Evolutionary conservation across 371 early-diverging fungal species (phyloP), one percentile per base, ranked within the genome.

Genomic region (Choanephora cucurbitarum): DNA sequence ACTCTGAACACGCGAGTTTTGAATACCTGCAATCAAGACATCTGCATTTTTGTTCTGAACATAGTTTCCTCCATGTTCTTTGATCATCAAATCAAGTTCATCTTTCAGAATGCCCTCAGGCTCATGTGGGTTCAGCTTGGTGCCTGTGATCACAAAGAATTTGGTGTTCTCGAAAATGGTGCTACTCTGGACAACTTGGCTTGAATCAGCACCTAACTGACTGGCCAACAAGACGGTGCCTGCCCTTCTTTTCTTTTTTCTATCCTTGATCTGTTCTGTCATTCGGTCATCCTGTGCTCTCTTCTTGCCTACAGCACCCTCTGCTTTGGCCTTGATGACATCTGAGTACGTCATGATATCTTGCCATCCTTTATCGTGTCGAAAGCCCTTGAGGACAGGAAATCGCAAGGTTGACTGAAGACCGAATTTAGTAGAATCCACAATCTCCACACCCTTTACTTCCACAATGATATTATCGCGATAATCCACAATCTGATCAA

Each of bases 361-460:
- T 10, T 74, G 65, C 67, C 77, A 77, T 13, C 66, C 69, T 64
- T 92, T 91, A 63, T 92, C 90, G 9, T 75, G 60, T 31, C 93
- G 77, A 17, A 90, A 57, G 40, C 62, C 69, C 8, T 83, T 69
- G 62, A 86, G 88, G 5, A 89, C 75, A 5, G 93, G 93, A 56
- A 92, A 92, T 19, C 93, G 82, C 17, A 92, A 61, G 5, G 93
- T 90, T 43, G 67, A 83, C 22, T 82, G 76, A 14, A 81, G 52
- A 0, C 81, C 85, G 53, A 83, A 89, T 22, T 71, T 57, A 22
- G 59, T 24, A 5, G 49, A 51, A 0, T 32, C 22, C 14, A 82
- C 75, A 31, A 90, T 85, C 62, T 90, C 85, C 1, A 87, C 58
- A 1, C 85, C 90, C 60, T 84, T 85, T 33, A 90, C 74, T 51